Base-by-base conservation (phyloP, 2,329 filamentous ascomycete genomes). In the Penicillium janthinellum region DNA sequence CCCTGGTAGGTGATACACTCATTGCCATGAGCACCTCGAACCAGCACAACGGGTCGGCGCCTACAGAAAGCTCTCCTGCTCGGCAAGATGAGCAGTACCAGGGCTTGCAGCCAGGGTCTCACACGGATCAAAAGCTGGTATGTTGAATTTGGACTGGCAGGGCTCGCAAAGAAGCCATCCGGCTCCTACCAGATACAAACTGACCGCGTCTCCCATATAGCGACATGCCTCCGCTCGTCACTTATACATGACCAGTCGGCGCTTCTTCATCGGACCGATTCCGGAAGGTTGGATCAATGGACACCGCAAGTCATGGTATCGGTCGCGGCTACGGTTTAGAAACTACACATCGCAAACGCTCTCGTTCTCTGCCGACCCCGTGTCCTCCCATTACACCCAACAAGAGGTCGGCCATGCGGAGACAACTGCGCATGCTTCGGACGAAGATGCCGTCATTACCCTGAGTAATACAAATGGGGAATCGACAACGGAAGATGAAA, bases 191-290 rank as follows among this genome's bases (percentile, higher is more conserved):
- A 20, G 1, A 20, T 22, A 45, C 35, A 10, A 17, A 56, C 58
- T 65, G 38, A 64, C 45, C 17, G 39, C n/a, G 3, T 39, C 15
- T 49, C 52, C 38, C 11, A 34, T 56, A 56, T 22, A 82, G 84
- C 82, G 84, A 76, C 84, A 89, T 79, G 83, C 85, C 51, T 85
- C 83, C 45, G 80, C 85, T 25, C 81, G 84, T 60, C 86, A 89
- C 68, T 74, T 89, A 42, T 82, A 88, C 73, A 76, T 86, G 65
- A 88, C 86, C 6, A 84, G 81, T 54, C 80, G 83, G 56, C 83
- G 86, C 56, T 84, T 83, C 74, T 89, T 89, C 74, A 86, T 89
- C 59, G 86, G 86, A 0, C 86, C 86, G 38, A 85, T 88, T 38
- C 86, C 86, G 47, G 83, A 86, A 66, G 85, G 84, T 58, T 89